Base-by-base conservation (phyloP, 805 yeast genomes). In the Wickerhamomyces strasburgensis region DNA sequence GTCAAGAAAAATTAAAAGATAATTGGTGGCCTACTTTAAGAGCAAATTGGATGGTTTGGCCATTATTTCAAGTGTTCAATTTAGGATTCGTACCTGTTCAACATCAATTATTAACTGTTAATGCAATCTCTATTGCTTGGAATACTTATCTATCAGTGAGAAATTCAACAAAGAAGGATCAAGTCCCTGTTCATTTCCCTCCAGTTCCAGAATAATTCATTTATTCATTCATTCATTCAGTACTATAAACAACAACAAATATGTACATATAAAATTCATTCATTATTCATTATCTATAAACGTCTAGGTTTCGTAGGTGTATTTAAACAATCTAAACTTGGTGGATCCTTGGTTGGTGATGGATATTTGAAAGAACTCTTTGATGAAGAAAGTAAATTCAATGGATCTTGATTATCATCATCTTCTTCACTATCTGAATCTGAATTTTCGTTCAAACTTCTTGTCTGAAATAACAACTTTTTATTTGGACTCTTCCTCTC, bases 41-140 rank as follows among this genome's bases (percentile, higher is more conserved):
- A 24, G 69, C 84, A 14, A 89, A 88, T 57, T 87, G 95, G 89
- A 54, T 68, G 35, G 82, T 90, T 10, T 93, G 98, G 98, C 98
- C 98, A 0, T 60, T 75, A 0, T 84, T 93, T 44, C 98, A 93
- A 61, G 52, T 78, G 37, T 45, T 80, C 43, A 93, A 90, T 61
- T 86, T 90, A 53, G 70, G 78, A 31, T 51, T 84, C 6, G 72
- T 87, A 3, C 97, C 97, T 0, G 72, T 78, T 6, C 78, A 78
- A 30, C 75, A 73, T 48, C 71, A 95, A 27, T 58, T 89, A 31
- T 51, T 84, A 31, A 66, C 78, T 9, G 94, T 84, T 21, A 86
- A 86, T 51, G 40, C 78, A 4, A 70, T 84, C 18, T 77, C 90
- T 33, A 74, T 88, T 19, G 75, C 80, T 14, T 89, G 96, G 96